Evolutionary conservation across 352 stramenopile species (phyloP), one percentile per base, ranked within the genome.

Genomic region (Globisporangium solare): DNA sequence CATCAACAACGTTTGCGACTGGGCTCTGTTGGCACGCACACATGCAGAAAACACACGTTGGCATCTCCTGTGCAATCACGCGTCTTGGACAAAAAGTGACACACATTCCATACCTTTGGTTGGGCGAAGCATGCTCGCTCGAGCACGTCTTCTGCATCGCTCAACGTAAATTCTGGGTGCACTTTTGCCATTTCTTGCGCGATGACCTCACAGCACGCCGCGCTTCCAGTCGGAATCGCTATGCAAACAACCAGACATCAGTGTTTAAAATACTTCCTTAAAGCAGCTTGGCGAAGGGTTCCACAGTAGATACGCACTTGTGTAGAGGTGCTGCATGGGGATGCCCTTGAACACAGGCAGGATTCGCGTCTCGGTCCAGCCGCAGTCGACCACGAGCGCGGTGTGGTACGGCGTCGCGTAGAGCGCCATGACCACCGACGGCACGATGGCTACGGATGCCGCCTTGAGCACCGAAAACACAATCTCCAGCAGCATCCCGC

Each of bases 331-430:
- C 20, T 76, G 74, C 49, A 95, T 56, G 39, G 85, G 81, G 35
- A 91, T 83, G n/a, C 83, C 83, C 56, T 95, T 91, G 55, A 83
- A 93, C 13, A 95, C 73, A 15, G 85, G 85, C 11, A 95, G 49
- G 20, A 95, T 31, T 10, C 83, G 71, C 20, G 81, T 89, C 64
- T 95, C 85, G 2, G 55, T 52, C 71, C 77, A 92, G 2, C 85
- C 85, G 51, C 79, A 91, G 60, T 95, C 85, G 5, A 95, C 65
- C 27, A 95, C 68, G 27, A 95, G 61, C 48, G 82, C 81, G 20
- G 85, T 90, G 59, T 89, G 76, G 50, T 89, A 79, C 48, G 71
- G 63, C 14, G 85, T 93, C 31, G 77, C 79, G 49, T 91, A 91
- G 50, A 93, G 57, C 51, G 80, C 76, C 17, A 69, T 66, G 42